Base-by-base conservation (phyloP, 208 protist genomes). In the Strigomonas galati region DNA sequence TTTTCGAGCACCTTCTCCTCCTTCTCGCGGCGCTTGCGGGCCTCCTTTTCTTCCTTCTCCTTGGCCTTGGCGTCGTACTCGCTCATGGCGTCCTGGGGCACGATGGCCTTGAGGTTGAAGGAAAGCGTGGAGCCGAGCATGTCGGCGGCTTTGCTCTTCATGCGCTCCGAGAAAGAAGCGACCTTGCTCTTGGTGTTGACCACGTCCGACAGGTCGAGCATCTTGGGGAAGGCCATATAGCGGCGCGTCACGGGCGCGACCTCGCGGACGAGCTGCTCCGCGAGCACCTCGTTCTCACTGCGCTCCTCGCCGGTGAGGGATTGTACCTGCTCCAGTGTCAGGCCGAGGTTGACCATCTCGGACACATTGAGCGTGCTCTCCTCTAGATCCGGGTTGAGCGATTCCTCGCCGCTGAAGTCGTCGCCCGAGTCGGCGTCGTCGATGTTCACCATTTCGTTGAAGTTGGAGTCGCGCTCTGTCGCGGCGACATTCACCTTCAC, bases 21-120 rank as follows among this genome's bases (percentile, higher is more conserved):
- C 59, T 78, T 72, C 28, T 79, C 74, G 49, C 67, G 74, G 40
- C 55, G 69, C 65, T 74, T 75, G 35, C 48, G 51, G 46, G 61
- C 69, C 69, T 65, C 69, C 74, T 79, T 79, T 26, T 61, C 67
- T 65, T 83, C 78, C 78, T 79, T 79, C n/a, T 68, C 51, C 66
- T 68, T 66, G 62, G 62, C 58, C 72, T 78, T 76, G 32, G 74
- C 66, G 55, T 82, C 72, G 63, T 69, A 72, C 64, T 78, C 69
- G 55, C 31, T 24, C 52, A 79, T 52, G 63, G 67, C 62, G 56
- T 74, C 73, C 31, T 55, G 57, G 30, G 68, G 71, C 37, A 79
- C 31, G 35, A 68, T 61, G 23, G 73, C 73, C 49, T 63, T 61
- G 23, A 83, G 17, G 40, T 72, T 79, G 73, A 83, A 83, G 67